Conservation (phyloP, 2,329 filamentous ascomycete species). For the Colletotrichum ledebouriae region DNA sequence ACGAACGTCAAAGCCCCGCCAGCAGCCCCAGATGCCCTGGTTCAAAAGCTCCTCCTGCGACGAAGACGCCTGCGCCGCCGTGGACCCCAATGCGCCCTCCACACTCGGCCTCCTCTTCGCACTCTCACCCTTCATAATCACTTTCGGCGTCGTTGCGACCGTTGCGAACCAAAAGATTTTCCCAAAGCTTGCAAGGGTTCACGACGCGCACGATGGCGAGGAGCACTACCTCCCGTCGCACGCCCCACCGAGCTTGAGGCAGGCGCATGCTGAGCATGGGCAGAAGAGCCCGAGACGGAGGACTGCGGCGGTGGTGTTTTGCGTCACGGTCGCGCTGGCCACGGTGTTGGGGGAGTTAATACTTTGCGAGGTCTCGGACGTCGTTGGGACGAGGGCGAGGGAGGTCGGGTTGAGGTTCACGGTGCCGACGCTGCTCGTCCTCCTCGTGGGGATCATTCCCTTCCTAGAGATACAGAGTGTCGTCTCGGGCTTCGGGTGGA, state of each 20-base stretch:
- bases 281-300: constrained; percentile 64
- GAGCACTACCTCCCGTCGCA: constrained; percentile 73
- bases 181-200: constrained; percentile 74
- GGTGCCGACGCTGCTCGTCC: constrained; percentile 77
- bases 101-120: constrained; percentile 66
- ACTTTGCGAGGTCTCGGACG: constrained; percentile 85
- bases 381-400: constrained; percentile 76
- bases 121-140: constrained; percentile 78
- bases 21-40: constrained; percentile 42
- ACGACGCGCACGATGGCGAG: constrained; percentile 66
- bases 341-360: constrained; percentile 85
- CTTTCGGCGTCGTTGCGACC: constrained; percentile 74
- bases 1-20: constrained; percentile 21
- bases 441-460: constrained; percentile 82
- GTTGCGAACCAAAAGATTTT: constrained; percentile 78
- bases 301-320: constrained; percentile 76
- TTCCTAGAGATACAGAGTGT: constrained; percentile 82
- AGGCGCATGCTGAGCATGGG: constrained; percentile 71
- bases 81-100: constrained; percentile 55
- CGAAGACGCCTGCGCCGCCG: constrained; percentile 68
- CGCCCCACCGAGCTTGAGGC: constrained; percentile 70
- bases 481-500: constrained; percentile 69
- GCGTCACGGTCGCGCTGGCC: constrained; percentile 81
- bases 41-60: constrained; percentile 62
- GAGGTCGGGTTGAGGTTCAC: constrained; percentile 77